Base-by-base conservation (phyloP, 768 basidiomycete species). In the Suillus spraguei region DNA sequence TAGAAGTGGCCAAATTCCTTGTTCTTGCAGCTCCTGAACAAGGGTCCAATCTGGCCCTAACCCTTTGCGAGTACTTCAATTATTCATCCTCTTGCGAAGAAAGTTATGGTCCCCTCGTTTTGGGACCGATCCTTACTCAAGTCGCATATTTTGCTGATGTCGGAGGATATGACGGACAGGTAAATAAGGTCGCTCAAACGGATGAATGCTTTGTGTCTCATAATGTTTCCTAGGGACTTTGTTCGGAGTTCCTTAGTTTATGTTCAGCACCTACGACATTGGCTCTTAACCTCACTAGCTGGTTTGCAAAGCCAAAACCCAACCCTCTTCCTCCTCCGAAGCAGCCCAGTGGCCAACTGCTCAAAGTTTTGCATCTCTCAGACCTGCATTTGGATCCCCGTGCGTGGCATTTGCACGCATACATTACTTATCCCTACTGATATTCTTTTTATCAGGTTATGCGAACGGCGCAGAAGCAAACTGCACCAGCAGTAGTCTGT, bases 261-360 rank as follows among this genome's bases (percentile, higher is more conserved):
- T 91, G 90, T 69, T 76, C 87, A 5, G 75, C 81, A 22, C 86
- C 88, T 10, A 79, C 83, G 0, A 83, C 89, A 2, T 74, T 85
- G 8, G 80, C 87, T 4, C 78, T 93, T 66, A 82, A 93, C 69
- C 69, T 87, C 39, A 87, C 83, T 1, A 77, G 76, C 14, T 92
- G 90, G 87, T 93, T 92, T 74, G 78, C 83, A 36, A 92, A 90
- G 72, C 88, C 90, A 3, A 93, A 92, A 70, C 91, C 91, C 1
- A 81, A 82, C 36, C n/a, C n/a, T n/a, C n/a, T n/a, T n/a, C n/a
- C n/a, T n/a, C n/a, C n/a, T n/a, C n/a, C n/a, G n/a, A n/a, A n/a
- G 71, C 79, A 80, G 70, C 81, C 83, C 17, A 89, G 85, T 50
- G 90, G 90, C 16, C 74, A 89, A 68, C 80, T 85, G 42, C 76